phyloP scores from a whole-genome alignment of 306 rosid genomes.

The Vigna unguiculata region DNA sequence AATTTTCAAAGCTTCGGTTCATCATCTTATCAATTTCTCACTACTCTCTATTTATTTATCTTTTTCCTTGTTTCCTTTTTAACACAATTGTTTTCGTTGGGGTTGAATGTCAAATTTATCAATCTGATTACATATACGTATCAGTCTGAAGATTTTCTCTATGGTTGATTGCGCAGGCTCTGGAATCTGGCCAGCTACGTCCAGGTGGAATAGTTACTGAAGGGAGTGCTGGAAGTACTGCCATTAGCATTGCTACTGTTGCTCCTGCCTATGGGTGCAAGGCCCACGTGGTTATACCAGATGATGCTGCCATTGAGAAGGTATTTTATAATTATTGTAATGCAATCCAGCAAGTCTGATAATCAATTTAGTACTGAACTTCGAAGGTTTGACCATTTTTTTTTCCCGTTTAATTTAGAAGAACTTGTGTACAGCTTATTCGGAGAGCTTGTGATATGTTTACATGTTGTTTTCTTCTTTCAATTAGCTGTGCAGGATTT shows the following conservation, averaged over 20 bases:
- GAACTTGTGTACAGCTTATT: too few species aligned
- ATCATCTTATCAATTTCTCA: not conserved
- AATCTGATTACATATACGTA: not conserved
- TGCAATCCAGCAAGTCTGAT: not conserved
- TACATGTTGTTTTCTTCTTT: too few species aligned
- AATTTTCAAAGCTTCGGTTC: not conserved
- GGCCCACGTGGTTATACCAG: constrained; percentile 90
- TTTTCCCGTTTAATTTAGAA: too few species aligned
- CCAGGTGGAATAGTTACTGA: constrained; percentile 89
- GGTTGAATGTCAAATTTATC: not conserved
- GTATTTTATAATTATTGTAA: constrained; percentile 38
- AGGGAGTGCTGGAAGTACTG: constrained; percentile 97
- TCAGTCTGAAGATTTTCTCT: not conserved
- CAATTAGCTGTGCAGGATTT: too few species aligned
- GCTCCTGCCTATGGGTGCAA: constrained; percentile 95
- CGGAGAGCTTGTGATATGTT: too few species aligned
- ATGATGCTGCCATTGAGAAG: constrained; percentile 96
- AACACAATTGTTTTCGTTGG: not conserved
- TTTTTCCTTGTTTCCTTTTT: not conserved
- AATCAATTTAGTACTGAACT: not conserved
- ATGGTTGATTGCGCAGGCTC: constrained; percentile 63
- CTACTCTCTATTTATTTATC: not conserved
- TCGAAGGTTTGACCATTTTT: too few species aligned
- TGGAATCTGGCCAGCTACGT: constrained; percentile 70
- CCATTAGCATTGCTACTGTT: constrained; percentile 91